phyloP scores from a whole-genome alignment of 331 rosid species.

The Malus hybrid region DNA sequence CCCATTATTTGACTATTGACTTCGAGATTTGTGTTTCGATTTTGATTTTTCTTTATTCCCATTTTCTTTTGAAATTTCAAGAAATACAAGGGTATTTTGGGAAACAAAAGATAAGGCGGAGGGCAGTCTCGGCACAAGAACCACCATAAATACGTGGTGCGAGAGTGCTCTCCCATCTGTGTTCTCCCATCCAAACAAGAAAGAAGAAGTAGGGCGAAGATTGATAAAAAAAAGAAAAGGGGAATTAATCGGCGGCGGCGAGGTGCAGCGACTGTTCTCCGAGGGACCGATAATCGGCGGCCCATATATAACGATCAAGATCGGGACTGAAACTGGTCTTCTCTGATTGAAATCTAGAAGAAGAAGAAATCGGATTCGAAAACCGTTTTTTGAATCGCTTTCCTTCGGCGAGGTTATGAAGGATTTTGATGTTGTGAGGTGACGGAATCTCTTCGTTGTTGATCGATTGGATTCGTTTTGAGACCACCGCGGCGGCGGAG shows the following conservation, averaged over 20 bases:
- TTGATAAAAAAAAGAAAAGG: not conserved
- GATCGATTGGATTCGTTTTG: constrained; percentile 5
- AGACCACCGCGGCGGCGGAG: constrained; percentile 19
- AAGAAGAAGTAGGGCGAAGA: constrained; percentile 1
- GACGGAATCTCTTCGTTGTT: constrained; percentile 4
- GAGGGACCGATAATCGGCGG: constrained; percentile 10
- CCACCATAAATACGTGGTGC: constrained; percentile 20
- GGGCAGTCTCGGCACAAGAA: constrained; percentile 8
- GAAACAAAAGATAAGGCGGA: not conserved
- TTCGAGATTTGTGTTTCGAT: not conserved
- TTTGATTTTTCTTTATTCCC: not conserved
- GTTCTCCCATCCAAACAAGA: constrained; percentile 18
- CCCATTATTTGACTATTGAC: constrained; percentile 13
- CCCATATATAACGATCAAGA: constrained; percentile 12
- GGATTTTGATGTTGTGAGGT: not conserved
- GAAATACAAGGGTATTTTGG: not conserved
- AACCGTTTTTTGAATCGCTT: not conserved
- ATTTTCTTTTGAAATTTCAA: not conserved
- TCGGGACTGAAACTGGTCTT: constrained; percentile 2
- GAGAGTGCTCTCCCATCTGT: not conserved
- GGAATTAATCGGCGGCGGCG: constrained; percentile 12
- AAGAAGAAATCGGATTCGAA: constrained; percentile 4
- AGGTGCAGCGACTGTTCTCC: constrained; percentile 1
- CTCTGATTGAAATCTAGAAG: constrained; percentile 1
- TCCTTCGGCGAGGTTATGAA: not conserved